Percentiles rank a stretch among this genome's conserved stretches.
Evolutionary conservation across 805 yeast genomes (phyloP).

Genomic region (Saturnispora ahearnii): DNA sequence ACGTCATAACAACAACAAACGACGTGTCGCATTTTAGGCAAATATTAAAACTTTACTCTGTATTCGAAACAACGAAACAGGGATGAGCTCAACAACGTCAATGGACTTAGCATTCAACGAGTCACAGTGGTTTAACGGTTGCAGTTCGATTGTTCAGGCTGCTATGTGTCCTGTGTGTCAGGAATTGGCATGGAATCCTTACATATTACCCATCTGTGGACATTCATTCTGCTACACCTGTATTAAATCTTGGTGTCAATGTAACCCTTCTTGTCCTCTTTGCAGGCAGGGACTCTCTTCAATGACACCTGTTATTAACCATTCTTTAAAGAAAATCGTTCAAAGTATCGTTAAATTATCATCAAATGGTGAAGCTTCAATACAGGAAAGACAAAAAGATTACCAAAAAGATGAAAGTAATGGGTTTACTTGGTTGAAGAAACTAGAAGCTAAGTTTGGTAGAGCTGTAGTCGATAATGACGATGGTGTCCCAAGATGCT

Average conservation of each 20-base stretch:
- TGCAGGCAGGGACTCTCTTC: constrained; percentile 43
- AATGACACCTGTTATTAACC: constrained; percentile 44
- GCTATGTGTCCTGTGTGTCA: constrained; percentile 53
- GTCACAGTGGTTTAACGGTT: neutral
- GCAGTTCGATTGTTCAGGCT: neutral
- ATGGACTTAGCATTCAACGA: neutral
- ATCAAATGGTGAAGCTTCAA: constrained; percentile 21
- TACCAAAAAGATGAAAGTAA: constrained; percentile 32
- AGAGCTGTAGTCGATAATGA: constrained; percentile 48
- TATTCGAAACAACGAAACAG: too few species aligned
- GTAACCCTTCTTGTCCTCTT: constrained; percentile 55
- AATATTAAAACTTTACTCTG: too few species aligned
- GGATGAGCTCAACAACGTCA: too few species aligned
- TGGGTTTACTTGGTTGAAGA: constrained; percentile 36
- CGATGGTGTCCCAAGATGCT: constrained; percentile 69
- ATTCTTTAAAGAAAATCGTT: constrained; percentile 40
- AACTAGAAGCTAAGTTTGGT: constrained; percentile 39
- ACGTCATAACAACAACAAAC: neutral
- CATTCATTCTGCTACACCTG: constrained; percentile 69
- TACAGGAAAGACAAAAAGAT: constrained; percentile 24
- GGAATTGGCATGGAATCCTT: constrained; percentile 60
- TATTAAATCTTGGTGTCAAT: constrained; percentile 52
- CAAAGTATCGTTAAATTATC: constrained; percentile 30
- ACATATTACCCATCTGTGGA: constrained; percentile 51
- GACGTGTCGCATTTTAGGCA: neutral